Conservation (phyloP, 2,329 filamentous ascomycete genomes). For the Pyrenophora teres region DNA sequence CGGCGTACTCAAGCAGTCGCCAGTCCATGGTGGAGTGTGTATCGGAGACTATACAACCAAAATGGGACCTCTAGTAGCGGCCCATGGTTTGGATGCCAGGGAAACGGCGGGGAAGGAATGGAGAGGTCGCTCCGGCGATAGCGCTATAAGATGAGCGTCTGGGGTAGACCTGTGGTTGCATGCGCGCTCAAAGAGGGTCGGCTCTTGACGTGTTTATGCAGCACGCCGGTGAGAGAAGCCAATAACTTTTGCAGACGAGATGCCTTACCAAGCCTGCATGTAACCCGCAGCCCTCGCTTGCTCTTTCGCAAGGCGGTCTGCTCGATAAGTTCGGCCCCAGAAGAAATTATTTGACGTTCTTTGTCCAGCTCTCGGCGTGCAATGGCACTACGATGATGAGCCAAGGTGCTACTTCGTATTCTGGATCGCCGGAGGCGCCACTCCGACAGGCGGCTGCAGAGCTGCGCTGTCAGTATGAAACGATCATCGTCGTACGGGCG, state of each 20-base stretch:
- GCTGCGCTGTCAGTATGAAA: slow-evolving; percentile 10
- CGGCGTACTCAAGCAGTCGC: slow-evolving; percentile 48
- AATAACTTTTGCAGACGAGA: slow-evolving; percentile 44
- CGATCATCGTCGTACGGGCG: not conserved
- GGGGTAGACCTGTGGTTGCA: slow-evolving; percentile 31
- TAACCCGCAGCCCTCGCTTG: slow-evolving; percentile 36
- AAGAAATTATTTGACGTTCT: slow-evolving; percentile 14
- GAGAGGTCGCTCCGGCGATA: slow-evolving; percentile 25
- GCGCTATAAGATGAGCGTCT: slow-evolving; percentile 35
- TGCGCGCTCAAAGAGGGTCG: slow-evolving; percentile 31
- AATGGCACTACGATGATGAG: slow-evolving; percentile 15
- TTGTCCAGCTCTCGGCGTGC: slow-evolving; percentile 15
- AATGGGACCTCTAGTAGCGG: slow-evolving; percentile 19
- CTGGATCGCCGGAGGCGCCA: slow-evolving; percentile 13
- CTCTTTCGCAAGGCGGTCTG: slow-evolving; percentile 29
- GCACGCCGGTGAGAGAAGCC: slow-evolving; percentile 37
- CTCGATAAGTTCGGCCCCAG: slow-evolving; percentile 39
- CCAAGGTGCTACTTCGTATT: slow-evolving; percentile 11
- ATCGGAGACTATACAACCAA: slow-evolving; percentile 30
- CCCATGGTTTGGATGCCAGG: slow-evolving; percentile 21
- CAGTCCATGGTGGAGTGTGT: slow-evolving; percentile 45
- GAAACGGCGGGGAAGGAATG: slow-evolving; percentile 16
- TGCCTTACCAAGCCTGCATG: slow-evolving; percentile 38
- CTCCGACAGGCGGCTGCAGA: slow-evolving; percentile 13
- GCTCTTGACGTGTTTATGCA: slow-evolving; percentile 46